These are phyloP conservation scores for Ceratobasidium theobromae DNA, from an alignment of 1,284 basidiomycete species.

Conservation along the genomic window DNA sequence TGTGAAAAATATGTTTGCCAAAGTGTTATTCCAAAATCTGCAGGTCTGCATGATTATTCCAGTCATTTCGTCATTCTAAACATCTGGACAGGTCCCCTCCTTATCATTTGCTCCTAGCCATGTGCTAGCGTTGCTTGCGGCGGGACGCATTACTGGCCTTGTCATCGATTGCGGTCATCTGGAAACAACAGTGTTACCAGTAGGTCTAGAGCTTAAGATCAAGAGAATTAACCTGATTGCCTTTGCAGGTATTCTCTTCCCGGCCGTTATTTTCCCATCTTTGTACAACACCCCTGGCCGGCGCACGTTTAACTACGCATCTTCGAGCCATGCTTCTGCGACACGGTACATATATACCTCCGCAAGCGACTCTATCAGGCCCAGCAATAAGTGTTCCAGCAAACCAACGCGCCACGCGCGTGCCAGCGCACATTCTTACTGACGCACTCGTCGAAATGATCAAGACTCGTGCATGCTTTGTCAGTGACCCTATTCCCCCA, in stretches of 20 bases:
- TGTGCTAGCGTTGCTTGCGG: slow-evolving; percentile 78
- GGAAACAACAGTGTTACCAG: slow-evolving; percentile 85
- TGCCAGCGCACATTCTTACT: slow-evolving; percentile 73
- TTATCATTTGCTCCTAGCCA: slow-evolving; percentile 90
- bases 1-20: slow-evolving; percentile 85
- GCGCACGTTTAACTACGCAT: slow-evolving; percentile 70
- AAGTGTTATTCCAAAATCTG: slow-evolving; percentile 85
- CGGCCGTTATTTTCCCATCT: slow-evolving; percentile 82
- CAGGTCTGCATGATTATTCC: slow-evolving; percentile 55
- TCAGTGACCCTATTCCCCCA: slow-evolving; percentile 55
- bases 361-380: slow-evolving; percentile 66
- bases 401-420: slow-evolving; percentile 61
- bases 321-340: slow-evolving; percentile 75
- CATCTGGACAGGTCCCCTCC: slow-evolving; percentile 69
- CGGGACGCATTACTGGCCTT: slow-evolving; percentile 87
- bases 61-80: neutral
- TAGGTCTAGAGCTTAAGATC: slow-evolving; percentile 47
- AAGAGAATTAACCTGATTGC: slow-evolving; percentile 5
- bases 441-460: slow-evolving; percentile 78
- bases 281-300: slow-evolving; percentile 80
- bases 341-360: slow-evolving; percentile 78
- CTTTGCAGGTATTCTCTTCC: slow-evolving; percentile 78
- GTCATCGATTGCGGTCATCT: slow-evolving; percentile 91
- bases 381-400: slow-evolving; percentile 59
- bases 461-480: slow-evolving; percentile 80